phyloP scores from a whole-genome alignment of 306 rosid species.

The Mucuna pruriens region DNA sequence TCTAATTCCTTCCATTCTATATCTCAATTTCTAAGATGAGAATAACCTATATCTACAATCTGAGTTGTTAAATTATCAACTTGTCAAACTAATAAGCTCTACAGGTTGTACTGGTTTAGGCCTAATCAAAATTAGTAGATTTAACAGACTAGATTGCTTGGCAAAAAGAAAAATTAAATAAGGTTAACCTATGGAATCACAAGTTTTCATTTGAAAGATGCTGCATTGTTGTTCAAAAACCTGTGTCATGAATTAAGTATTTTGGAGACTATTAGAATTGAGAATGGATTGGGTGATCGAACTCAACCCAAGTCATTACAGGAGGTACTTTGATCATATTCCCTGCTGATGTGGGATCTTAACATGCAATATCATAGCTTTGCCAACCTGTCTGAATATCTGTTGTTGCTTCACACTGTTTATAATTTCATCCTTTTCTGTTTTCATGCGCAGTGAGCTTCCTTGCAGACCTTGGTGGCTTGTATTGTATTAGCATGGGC shows the following conservation, averaged over 20 bases:
- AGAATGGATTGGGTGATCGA: neutral
- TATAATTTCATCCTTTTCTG: slow-evolving; percentile 37
- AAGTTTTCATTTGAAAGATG: slow-evolving; percentile 3
- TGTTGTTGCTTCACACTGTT: slow-evolving; percentile 2
- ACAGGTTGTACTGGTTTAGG: slow-evolving; percentile 6
- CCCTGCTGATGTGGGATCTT: neutral
- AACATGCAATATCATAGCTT: neutral
- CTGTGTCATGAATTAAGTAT: slow-evolving; percentile 8
- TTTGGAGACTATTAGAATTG: slow-evolving; percentile 10
- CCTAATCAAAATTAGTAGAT: slow-evolving; percentile 11
- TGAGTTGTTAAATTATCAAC: neutral
- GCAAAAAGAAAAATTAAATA: neutral
- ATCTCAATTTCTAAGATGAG: slow-evolving; percentile 16
- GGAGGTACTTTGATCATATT: neutral
- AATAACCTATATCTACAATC: slow-evolving; percentile 14
- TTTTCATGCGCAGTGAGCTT: slow-evolving; percentile 75
- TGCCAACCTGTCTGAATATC: slow-evolving; percentile 12
- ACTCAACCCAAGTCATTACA: neutral
- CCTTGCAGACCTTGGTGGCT: slow-evolving; percentile 98
- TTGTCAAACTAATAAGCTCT: slow-evolving; percentile 14
- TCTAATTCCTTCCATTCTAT: slow-evolving; percentile 15
- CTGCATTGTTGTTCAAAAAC: slow-evolving; percentile 16
- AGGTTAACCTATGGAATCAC: slow-evolving; percentile 10
- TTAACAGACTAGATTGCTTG: neutral
- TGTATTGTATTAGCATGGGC: slow-evolving; percentile 89